A percentile compares a stretch with the other conserved stretches of the same genome.
Conservation (phyloP, 345 rosid species). For the Passiflora organensis region DNA sequence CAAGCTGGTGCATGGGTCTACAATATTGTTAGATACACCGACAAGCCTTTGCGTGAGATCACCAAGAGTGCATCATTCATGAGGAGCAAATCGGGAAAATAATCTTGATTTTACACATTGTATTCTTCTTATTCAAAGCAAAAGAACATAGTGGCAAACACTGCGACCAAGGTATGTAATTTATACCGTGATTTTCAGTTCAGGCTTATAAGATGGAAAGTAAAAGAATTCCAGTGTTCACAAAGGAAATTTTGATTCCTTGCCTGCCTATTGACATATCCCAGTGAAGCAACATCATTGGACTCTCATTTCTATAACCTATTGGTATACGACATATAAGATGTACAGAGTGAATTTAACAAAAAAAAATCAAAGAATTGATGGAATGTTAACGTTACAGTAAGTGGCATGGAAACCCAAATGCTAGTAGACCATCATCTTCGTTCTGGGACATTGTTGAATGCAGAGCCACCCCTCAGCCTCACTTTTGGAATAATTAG, state of each 20-base stretch:
- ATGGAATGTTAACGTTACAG: background rate
- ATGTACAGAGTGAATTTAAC: background rate
- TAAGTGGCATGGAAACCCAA: background rate
- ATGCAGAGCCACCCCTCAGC: constrained; percentile 24
- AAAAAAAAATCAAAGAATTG: constrained; percentile 1
- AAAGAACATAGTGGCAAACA: too few species aligned
- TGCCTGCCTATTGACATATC: too few species aligned
- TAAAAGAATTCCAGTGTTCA: background rate
- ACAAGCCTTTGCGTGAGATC: constrained; percentile 57
- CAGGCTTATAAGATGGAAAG: too few species aligned
- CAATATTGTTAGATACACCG: constrained; percentile 64
- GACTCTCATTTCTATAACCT: background rate
- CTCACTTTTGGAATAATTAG: constrained; percentile 52
- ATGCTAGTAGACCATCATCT: constrained; percentile 5
- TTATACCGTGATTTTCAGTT: background rate
- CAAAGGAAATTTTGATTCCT: background rate
- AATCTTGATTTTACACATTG: background rate
- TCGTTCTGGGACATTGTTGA: constrained; percentile 12
- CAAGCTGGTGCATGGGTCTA: constrained; percentile 70
- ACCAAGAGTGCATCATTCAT: constrained; percentile 23
- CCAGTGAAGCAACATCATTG: background rate
- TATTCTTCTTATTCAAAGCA: background rate
- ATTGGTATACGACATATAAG: background rate
- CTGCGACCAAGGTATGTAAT: background rate
- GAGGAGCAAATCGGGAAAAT: background rate